These are phyloP conservation scores for Trichosanthes cucumerina DNA, from an alignment of 306 rosid species.

Conservation along the genomic window DNA sequence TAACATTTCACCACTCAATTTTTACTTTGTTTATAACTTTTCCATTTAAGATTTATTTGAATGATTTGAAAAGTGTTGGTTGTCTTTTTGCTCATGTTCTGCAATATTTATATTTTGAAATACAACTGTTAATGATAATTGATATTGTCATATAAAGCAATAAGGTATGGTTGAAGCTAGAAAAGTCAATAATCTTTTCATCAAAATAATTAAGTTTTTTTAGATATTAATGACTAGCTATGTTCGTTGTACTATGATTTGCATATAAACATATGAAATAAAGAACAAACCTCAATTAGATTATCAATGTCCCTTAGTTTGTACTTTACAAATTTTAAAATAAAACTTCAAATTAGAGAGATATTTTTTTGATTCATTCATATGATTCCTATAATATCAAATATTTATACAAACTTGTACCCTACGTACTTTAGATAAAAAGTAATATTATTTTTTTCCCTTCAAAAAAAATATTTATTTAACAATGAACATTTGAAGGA, in stretches of 20 bases:
- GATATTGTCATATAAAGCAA: too few relatives aligned
- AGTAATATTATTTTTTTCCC: background rate
- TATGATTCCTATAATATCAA: background rate
- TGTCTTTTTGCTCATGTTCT: too few relatives aligned
- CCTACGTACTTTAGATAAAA: background rate
- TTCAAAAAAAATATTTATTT: background rate
- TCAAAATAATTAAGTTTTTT: too few relatives aligned
- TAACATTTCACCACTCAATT: too few relatives aligned
- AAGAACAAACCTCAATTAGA: background rate
- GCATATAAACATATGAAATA: background rate
- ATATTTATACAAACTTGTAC: background rate
- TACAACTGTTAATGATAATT: too few relatives aligned
- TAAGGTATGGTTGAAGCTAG: background rate
- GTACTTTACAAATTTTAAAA: background rate
- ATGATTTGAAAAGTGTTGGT: too few relatives aligned
- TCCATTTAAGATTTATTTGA: too few relatives aligned
- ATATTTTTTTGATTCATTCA: background rate
- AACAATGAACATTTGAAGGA: background rate
- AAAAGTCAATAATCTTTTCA: background rate
- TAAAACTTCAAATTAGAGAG: background rate
- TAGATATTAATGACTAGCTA: too few relatives aligned
- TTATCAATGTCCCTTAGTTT: background rate
- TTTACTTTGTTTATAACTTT: too few relatives aligned
- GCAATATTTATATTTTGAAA: too few relatives aligned
- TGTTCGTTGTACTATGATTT: background rate